Percentiles rank a stretch among this genome's conserved stretches.
These are phyloP conservation scores for Candida albicans DNA, from an alignment of 1,139 yeast species.

Conservation along the genomic window DNA sequence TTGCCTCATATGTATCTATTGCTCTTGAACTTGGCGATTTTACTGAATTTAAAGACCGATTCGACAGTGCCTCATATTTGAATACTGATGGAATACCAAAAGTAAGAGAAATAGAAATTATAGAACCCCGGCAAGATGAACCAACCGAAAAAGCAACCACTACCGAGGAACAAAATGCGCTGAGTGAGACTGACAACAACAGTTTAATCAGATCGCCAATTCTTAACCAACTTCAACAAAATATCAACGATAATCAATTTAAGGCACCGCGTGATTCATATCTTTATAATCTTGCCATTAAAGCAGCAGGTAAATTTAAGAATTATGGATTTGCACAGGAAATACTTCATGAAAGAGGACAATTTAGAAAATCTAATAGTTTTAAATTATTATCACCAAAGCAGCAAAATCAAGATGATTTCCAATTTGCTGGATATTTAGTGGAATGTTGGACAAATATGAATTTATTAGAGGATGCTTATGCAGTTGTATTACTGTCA, in stretches of 20 bases:
- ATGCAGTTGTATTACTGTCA: constrained; percentile 65
- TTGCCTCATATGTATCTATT: constrained; percentile 55
- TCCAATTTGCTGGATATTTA: constrained; percentile 68
- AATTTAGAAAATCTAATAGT: constrained; percentile 53
- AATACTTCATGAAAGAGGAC: constrained; percentile 79
- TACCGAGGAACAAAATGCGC: constrained; percentile 10
- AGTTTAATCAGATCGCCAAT: constrained; percentile 30
- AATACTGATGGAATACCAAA: constrained; percentile 28
- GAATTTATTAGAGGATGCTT: constrained; percentile 65
- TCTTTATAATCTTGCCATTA: constrained; percentile 62
- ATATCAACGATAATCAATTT: constrained; percentile 1
- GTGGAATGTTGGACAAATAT: constrained; percentile 52
- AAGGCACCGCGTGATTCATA: constrained; percentile 49
- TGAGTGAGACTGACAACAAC: background rate
- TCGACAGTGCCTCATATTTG: constrained; percentile 46
- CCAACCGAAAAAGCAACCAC: constrained; percentile 14
- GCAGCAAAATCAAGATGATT: constrained; percentile 55
- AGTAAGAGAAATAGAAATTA: constrained; percentile 14
- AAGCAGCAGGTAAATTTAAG: constrained; percentile 59
- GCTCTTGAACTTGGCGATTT: constrained; percentile 51
- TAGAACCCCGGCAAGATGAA: constrained; percentile 8
- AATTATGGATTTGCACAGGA: constrained; percentile 58
- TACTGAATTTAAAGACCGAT: constrained; percentile 53
- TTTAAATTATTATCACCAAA: constrained; percentile 43
- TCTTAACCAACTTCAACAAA: constrained; percentile 15